Evolutionary conservation across 176 grass and related monocot genomes (phyloP), one percentile per base, ranked within the genome.

Genomic region (Microstegium vimineum): DNA sequence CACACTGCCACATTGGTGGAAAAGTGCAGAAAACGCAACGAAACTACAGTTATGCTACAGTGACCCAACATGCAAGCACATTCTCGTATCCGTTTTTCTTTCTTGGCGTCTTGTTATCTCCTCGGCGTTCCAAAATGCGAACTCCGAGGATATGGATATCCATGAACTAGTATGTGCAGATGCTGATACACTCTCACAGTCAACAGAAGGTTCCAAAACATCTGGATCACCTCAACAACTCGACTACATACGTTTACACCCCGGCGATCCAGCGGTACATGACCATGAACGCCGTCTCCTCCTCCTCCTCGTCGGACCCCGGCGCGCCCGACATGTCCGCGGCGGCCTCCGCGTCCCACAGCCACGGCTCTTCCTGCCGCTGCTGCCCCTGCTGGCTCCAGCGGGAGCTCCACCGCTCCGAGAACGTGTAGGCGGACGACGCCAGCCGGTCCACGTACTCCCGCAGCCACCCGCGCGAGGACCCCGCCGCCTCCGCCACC

Each of bases 211-310:
- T 69, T 73, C 74, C 60, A 69, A 87, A 49, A 5, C 59, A 33
- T 68, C 74, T 31, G 80, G 76, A 78, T 72, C 79, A 63, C 62
- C 75, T 71, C 76, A 28, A 41, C 43, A 25, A 17, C 14, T 25
- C 38, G 36, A 8, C 27, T 25, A 86, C 91, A 20, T 62, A 86
- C 76, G 62, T 14, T 81, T 85, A 97, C 61, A 93, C 78, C 13
- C 89, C 91, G 0, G 86, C 54, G 13, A 97, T 90, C 94, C 94
- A 97, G 54, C 94, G 79, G 91, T 97, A 97, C 65, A 97, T 46
- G 18, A 69, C 76, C 81, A 91, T 78, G 89, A 91, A 91, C 20
- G 81, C 78, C 80, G 82, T 87, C 52, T 87, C 91, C 66, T 88
- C 89, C 28, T 80, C 91, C 42, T 88, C 89, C 14, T 84, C 86